These are phyloP conservation scores for Leccinum rimulosum DNA, from an alignment of 768 basidiomycete species.

Conservation along the genomic window DNA sequence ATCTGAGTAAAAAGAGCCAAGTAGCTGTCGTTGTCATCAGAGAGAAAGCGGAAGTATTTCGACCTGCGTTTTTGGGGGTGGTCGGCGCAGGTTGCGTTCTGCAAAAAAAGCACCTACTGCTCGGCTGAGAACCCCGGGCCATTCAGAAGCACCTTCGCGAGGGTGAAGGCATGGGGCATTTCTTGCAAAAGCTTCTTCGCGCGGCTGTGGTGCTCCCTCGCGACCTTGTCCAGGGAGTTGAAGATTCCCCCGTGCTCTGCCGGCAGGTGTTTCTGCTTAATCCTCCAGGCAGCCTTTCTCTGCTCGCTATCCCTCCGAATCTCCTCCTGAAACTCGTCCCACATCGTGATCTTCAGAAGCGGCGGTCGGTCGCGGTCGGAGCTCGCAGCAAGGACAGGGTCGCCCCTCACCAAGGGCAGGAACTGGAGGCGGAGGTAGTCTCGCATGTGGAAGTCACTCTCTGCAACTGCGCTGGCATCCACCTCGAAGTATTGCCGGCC, in stretches of 20 bases:
- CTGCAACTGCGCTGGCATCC: neutral
- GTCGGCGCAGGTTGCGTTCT: too few relatives aligned
- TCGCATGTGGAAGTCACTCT: neutral
- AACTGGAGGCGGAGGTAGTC: neutral
- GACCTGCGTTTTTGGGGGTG: neutral
- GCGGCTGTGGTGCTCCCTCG: neutral
- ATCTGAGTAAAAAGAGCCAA: neutral
- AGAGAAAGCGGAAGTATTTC: neutral
- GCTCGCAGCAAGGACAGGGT: neutral
- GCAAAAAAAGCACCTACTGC: too few relatives aligned
- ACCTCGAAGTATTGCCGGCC: constrained; percentile 1
- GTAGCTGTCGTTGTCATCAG: neutral
- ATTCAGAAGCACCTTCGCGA: neutral
- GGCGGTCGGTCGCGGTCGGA: neutral
- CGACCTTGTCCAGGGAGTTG: neutral
- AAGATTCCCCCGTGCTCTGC: neutral
- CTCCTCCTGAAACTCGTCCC: neutral
- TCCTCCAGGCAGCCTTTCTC: neutral
- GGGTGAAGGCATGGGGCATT: neutral
- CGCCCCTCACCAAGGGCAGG: neutral
- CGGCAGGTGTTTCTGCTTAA: neutral
- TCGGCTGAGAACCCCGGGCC: neutral
- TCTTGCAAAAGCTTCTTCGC: neutral
- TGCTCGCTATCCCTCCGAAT: neutral
- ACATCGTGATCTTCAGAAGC: neutral